These are phyloP conservation scores for Physcia stellaris DNA, from an alignment of 495 filamentous ascomycete species.

Conservation along the genomic window DNA sequence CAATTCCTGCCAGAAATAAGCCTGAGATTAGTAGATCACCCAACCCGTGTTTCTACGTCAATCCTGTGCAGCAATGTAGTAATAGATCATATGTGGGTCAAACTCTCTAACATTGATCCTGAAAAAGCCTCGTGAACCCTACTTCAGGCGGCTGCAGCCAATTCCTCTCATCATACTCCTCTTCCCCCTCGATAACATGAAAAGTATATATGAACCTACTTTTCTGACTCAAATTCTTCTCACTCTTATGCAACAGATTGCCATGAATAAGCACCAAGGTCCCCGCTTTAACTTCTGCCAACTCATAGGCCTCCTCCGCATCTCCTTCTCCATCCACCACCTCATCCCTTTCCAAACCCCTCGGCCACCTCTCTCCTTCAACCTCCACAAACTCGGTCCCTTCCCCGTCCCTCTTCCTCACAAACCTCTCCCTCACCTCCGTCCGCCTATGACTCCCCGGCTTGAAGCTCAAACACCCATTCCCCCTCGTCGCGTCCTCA, in stretches of 20 bases:
- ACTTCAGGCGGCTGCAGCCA: constrained; percentile 77
- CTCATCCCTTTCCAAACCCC: constrained; percentile 24
- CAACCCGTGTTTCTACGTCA: too few relatives aligned
- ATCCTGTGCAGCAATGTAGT: background rate
- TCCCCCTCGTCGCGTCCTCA: constrained; percentile 72
- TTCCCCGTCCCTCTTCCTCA: constrained; percentile 42
- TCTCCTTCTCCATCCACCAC: constrained; percentile 16
- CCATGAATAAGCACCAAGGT: constrained; percentile 90
- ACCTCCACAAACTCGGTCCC: constrained; percentile 42
- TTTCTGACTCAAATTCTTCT: constrained; percentile 70
- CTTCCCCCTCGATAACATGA: constrained; percentile 84
- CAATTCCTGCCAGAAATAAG: too few relatives aligned
- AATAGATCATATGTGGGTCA: background rate
- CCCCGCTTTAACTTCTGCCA: constrained; percentile 74
- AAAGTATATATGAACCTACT: constrained; percentile 96
- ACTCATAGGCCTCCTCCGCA: constrained; percentile 45
- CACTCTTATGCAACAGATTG: constrained; percentile 91
- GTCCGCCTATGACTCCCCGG: constrained; percentile 61
- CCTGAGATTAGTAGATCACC: too few relatives aligned
- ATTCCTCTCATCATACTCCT: constrained; percentile 71
- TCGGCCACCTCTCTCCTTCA: constrained; percentile 29
- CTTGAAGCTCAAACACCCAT: constrained; percentile 79
- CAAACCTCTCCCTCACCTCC: constrained; percentile 55
- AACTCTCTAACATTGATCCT: too few relatives aligned
- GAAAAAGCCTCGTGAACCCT: constrained; percentile 60